Evolutionary conservation across 2,329 filamentous ascomycete species (phyloP).

Genomic region (Leptodontidium sp.): DNA sequence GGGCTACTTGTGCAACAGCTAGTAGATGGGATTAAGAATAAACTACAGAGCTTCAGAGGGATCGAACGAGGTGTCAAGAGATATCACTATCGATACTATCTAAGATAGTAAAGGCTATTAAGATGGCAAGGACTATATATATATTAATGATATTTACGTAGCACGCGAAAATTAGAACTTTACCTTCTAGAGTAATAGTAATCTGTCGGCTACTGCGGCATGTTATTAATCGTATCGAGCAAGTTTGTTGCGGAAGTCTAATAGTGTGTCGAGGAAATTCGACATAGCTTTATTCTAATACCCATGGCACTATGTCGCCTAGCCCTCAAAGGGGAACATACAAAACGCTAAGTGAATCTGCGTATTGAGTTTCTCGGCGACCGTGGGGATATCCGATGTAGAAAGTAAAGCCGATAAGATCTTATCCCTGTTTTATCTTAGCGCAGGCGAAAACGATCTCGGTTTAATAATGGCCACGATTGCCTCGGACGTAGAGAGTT

Average conservation of each 20-base stretch:
- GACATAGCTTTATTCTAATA: neutral
- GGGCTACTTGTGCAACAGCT: neutral
- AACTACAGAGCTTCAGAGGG: neutral
- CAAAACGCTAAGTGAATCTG: neutral
- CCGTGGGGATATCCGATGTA: neutral
- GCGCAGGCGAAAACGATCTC: neutral
- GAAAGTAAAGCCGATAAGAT: slow-evolving; percentile 1
- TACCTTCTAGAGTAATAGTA: neutral
- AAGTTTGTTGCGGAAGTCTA: neutral
- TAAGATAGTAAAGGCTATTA: neutral
- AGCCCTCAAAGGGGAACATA: neutral
- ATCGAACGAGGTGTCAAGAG: neutral
- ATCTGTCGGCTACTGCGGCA: neutral
- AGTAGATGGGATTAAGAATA: neutral
- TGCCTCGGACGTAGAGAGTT: neutral
- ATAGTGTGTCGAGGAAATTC: neutral
- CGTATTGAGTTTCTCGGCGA: slow-evolving; percentile 1
- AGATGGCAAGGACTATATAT: neutral
- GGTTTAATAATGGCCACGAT: neutral
- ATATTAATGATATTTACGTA: neutral
- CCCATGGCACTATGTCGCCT: neutral
- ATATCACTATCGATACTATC: neutral
- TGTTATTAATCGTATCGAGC: neutral
- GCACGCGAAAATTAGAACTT: neutral
- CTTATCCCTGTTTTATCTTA: neutral